Percentiles rank a stretch among this genome's conserved stretches.
phyloP scores from a whole-genome alignment of 257 asterid genomes.

The Ocimum tenuiflorum region DNA sequence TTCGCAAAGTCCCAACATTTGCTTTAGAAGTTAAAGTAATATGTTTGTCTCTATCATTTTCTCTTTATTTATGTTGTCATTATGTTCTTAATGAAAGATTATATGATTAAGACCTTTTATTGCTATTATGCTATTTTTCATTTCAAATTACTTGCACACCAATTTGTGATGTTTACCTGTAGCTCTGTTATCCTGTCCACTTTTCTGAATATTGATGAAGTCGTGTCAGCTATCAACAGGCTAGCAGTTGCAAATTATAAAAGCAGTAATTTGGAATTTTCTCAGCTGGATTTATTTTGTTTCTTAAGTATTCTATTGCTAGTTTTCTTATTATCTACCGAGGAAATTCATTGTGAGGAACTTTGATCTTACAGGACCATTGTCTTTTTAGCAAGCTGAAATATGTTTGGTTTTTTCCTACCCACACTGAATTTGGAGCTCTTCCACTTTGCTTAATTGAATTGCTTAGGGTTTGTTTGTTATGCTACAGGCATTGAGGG shows the following conservation, averaged over 20 bases:
- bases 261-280: neutral
- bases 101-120: neutral
- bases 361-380: slow-evolving; percentile 2
- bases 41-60: slow-evolving; percentile 15
- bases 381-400: neutral
- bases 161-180: neutral
- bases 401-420: neutral
- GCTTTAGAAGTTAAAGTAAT: slow-evolving; percentile 78
- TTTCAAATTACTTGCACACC: neutral
- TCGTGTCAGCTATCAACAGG: neutral
- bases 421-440: slow-evolving; percentile 12
- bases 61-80: slow-evolving; percentile 6
- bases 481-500: neutral
- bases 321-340: neutral
- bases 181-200: no score
- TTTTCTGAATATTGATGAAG: no score
- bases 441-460: neutral
- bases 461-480: neutral
- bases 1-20: slow-evolving; percentile 90
- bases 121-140: neutral
- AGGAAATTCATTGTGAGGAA: neutral
- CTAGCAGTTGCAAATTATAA: neutral
- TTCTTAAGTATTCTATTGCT: neutral
- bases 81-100: slow-evolving; percentile 1
- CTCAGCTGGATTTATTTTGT: slow-evolving; percentile 1